Evolutionary conservation across 2,329 filamentous ascomycete genomes (phyloP).

Genomic region (Ustulina deusta): DNA sequence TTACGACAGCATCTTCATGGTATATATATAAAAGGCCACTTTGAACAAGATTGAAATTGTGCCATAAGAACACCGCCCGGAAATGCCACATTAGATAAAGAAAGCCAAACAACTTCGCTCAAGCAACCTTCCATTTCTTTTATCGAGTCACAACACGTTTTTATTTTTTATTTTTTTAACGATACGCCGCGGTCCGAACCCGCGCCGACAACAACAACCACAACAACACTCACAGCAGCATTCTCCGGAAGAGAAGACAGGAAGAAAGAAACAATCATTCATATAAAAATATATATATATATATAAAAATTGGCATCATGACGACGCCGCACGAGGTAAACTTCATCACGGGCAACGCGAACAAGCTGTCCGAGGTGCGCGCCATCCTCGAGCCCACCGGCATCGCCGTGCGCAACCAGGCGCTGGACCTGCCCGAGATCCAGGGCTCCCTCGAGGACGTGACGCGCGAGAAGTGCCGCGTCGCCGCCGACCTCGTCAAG

Average conservation of each 20-base stretch:
- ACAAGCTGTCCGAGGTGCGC: conserved; percentile 91
- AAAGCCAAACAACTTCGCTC: background rate
- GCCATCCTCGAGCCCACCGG: conserved; percentile 77
- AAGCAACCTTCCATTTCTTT: background rate
- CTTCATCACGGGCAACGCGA: conserved; percentile 97
- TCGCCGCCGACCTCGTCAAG: conserved; percentile 81
- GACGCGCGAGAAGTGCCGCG: conserved; percentile 84
- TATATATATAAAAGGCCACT: conserved; percentile 13
- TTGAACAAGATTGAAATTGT: background rate
- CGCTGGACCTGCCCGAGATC: conserved; percentile 86
- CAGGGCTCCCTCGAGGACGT: conserved; percentile 95
- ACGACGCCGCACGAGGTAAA: conserved; percentile 66
- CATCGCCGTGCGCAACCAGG: conserved; percentile 79
- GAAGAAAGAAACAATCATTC: conserved; percentile 55
- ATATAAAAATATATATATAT: too few species aligned
- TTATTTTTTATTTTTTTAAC: too few species aligned
- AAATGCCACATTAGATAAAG: background rate
- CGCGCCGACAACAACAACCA: background rate
- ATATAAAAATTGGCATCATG: too few species aligned
- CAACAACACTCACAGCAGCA: background rate
- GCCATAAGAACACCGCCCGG: background rate
- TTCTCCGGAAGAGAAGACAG: background rate
- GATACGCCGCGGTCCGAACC: background rate
- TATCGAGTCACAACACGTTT: too few species aligned
- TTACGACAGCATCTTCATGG: background rate